A percentile compares a stretch with the other conserved stretches of the same genome.
phyloP scores from a whole-genome alignment of 768 basidiomycete species.

The Xerocomellus dryophilus region DNA sequence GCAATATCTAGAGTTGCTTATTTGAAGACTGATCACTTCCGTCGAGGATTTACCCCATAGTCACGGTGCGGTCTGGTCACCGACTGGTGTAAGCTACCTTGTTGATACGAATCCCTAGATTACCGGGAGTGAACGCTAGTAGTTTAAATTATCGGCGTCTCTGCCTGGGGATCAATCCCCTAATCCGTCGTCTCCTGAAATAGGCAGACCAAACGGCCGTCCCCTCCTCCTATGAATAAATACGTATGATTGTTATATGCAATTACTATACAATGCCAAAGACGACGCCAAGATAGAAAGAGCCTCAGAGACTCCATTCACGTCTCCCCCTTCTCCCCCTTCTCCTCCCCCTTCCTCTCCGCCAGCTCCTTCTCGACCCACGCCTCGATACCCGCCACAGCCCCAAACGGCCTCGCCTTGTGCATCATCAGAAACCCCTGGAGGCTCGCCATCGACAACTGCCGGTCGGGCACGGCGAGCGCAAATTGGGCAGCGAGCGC shows the following conservation, averaged over 20 bases:
- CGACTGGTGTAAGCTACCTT: no score
- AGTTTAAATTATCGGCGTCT: no score
- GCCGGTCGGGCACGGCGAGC: constrained; percentile 46
- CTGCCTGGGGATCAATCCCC: not conserved
- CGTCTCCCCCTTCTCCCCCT: not conserved
- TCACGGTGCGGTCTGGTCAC: no score
- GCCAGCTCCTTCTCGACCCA: constrained; percentile 52
- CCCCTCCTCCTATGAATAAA: not conserved
- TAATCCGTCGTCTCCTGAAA: no score
- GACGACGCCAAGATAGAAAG: not conserved
- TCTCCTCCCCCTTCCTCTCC: constrained; percentile 3
- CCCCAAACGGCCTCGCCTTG: constrained; percentile 57
- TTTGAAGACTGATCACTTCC: no score
- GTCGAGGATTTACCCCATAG: no score
- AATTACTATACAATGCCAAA: not conserved
- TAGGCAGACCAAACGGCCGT: no score
- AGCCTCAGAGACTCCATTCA: no score
- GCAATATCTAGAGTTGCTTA: no score
- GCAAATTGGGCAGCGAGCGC: constrained; percentile 57
- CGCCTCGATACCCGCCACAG: constrained; percentile 41
- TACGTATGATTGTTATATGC: not conserved
- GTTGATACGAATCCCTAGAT: no score
- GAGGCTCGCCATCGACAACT: constrained; percentile 41
- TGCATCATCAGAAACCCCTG: constrained; percentile 67
- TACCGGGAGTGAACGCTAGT: no score